Evolutionary conservation across 2,329 filamentous ascomycete species (phyloP), one percentile per base, ranked within the genome.

Genomic region (Calycina herbarum): DNA sequence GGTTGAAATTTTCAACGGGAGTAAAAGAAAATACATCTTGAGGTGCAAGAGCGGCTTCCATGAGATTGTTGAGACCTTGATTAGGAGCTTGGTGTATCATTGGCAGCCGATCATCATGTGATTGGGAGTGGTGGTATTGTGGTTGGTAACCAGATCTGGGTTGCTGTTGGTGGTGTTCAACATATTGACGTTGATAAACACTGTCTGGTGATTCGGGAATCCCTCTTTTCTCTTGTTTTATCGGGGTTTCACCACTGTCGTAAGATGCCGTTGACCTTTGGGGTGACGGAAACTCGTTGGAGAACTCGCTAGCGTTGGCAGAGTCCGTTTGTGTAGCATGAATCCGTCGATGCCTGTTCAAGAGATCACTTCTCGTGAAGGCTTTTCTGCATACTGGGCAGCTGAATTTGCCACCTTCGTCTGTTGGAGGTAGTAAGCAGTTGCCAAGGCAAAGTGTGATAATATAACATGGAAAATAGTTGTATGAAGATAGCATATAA

Each of bases 321-420:
- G 40, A 10, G 5, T 68, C 67, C 31, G 61, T 20, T n/a, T 69
- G 67, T 29, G 63, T 31, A 0, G 66, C 67, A 62, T 74, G 73
- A 60, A 74, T 74, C 5, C 70, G 68, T 27, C 71, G 70, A 70
- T 74, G 73, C 5, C 72, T 68, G 65, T 73, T 74, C 35, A 75
- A 68, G 15, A 75, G 64, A 63, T 74, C 73, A 59, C 73, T 75
- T 62, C 73, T 58, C 3, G 72, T 74, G 62, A 75, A 74, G 38
- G 72, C 67, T 59, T 74, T 75, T 58, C 66, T 70, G 64, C 73
- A 75, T 6, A 73, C 59, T 1, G 65, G 56, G 54, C 73, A 75
- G 8, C 65, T 66, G 65, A 74, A 74, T 57, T 73, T 74, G 59
- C 72, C 73, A 5, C 72, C 66, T 40, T 73, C 73, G 24, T 74